Percentiles rank a stretch among this genome's conserved stretches.
Conservation (phyloP, 768 basidiomycete species). For the Nevesoporus exiguus region DNA sequence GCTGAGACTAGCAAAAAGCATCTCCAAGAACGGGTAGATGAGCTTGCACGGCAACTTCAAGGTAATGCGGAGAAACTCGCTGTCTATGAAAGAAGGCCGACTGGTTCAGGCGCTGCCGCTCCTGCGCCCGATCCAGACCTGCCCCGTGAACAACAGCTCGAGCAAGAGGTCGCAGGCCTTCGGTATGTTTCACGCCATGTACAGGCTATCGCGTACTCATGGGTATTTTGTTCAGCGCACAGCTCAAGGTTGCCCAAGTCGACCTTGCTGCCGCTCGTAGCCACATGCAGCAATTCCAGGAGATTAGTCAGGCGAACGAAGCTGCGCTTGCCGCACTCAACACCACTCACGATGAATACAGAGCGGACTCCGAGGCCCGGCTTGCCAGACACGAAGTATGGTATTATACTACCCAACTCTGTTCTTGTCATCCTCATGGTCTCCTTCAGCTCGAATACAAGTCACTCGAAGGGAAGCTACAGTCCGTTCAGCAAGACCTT, state of each 20-base stretch:
- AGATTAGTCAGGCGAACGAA: slow-evolving; percentile 82
- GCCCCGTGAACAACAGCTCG: slow-evolving; percentile 73
- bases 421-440: not conserved
- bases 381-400: slow-evolving; percentile 65
- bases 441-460: slow-evolving; percentile 55
- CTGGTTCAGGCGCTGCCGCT: slow-evolving; percentile 29
- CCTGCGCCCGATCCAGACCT: slow-evolving; percentile 43
- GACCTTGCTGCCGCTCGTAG: slow-evolving; percentile 67
- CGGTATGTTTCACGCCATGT: slow-evolving; percentile 44
- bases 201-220: not conserved
- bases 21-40: slow-evolving; percentile 59
- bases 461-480: slow-evolving; percentile 61
- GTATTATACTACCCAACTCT: too few relatives aligned
- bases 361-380: slow-evolving; percentile 64
- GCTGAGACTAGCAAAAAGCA: slow-evolving; percentile 80
- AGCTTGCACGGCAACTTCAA: slow-evolving; percentile 54
- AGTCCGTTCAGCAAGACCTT: slow-evolving; percentile 52
- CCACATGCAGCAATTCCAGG: slow-evolving; percentile 82
- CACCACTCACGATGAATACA: slow-evolving; percentile 77
- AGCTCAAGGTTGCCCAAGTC: slow-evolving; percentile 73
- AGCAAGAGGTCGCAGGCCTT: slow-evolving; percentile 81
- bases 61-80: slow-evolving; percentile 82
- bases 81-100: slow-evolving; percentile 73
- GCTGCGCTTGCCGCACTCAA: slow-evolving; percentile 68
- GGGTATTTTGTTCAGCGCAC: slow-evolving; percentile 43